Evolutionary conservation across 371 early-diverging fungal species (phyloP).

Genomic region (Funneliformis caledonium): DNA sequence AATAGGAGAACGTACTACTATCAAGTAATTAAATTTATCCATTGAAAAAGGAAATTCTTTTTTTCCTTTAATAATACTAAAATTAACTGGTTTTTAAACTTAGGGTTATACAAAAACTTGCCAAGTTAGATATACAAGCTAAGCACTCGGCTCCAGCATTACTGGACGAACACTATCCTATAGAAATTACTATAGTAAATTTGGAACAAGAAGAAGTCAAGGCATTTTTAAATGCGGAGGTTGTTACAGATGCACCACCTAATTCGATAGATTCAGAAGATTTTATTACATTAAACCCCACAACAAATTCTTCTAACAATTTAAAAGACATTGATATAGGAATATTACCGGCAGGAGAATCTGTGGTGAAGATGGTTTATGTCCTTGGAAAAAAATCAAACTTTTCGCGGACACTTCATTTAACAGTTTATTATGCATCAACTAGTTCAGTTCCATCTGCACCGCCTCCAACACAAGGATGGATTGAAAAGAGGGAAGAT

Average conservation of each 20-base stretch:
- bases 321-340: slow-evolving; percentile 35
- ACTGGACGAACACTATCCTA: slow-evolving; percentile 69
- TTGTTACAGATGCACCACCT: not conserved
- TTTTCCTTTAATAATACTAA: slow-evolving; percentile 16
- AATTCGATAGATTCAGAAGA: slow-evolving; percentile 10
- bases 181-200: slow-evolving; percentile 65
- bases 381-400: slow-evolving; percentile 25
- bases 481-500: slow-evolving; percentile 38
- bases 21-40: slow-evolving; percentile 48
- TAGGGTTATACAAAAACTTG: slow-evolving; percentile 68
- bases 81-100: not conserved
- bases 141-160: slow-evolving; percentile 65
- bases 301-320: not conserved
- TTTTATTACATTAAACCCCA: slow-evolving; percentile 16
- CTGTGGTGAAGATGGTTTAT: slow-evolving; percentile 20
- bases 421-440: slow-evolving; percentile 25
- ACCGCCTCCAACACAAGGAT: slow-evolving; percentile 8
- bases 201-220: slow-evolving; percentile 52
- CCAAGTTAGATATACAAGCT: slow-evolving; percentile 63
- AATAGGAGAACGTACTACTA: slow-evolving; percentile 56
- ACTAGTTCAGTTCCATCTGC: slow-evolving; percentile 7
- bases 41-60: not conserved
- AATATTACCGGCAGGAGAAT: slow-evolving; percentile 20
- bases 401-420: not conserved
- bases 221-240: slow-evolving; percentile 21